Evolutionary conservation across 2,329 filamentous ascomycete species (phyloP).

Genomic region (Neonectria ditissima): DNA sequence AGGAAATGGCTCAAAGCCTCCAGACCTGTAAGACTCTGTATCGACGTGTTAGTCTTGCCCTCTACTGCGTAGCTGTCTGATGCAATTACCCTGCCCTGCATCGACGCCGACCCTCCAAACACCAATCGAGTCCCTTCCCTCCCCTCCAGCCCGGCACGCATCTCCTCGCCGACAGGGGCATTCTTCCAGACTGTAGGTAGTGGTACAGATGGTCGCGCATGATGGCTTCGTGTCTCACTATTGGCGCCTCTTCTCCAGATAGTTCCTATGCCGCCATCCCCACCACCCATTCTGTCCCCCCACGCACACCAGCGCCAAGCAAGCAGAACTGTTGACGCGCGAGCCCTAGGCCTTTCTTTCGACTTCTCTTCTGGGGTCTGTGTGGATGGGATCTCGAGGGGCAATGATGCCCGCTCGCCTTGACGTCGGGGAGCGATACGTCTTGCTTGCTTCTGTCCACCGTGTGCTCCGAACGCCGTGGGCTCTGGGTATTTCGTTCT

Average conservation of each 20-base stretch:
- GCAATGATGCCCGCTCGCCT: conserved; percentile 10
- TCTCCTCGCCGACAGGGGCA: conserved; percentile 10
- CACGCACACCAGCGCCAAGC: conserved; percentile 19
- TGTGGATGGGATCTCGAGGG: neutral
- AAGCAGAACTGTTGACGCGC: conserved; percentile 1
- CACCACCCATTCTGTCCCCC: conserved; percentile 12
- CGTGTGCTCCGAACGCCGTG: neutral
- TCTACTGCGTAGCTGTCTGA: neutral
- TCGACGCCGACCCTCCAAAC: conserved; percentile 1
- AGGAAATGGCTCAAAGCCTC: conserved; percentile 23
- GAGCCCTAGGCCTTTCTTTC: conserved; percentile 2
- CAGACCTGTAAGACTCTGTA: neutral
- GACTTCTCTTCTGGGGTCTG: neutral
- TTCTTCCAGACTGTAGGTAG: neutral
- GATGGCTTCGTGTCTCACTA: conserved; percentile 2
- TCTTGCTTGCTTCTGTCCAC: conserved; percentile 3
- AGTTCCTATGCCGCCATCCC: conserved; percentile 26
- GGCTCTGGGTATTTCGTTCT: neutral
- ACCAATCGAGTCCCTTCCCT: conserved; percentile 18
- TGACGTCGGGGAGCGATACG: neutral
- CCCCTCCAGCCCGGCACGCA: conserved; percentile 2
- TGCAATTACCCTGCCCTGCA: conserved; percentile 12
- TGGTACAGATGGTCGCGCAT: conserved; percentile 20
- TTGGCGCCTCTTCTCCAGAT: conserved; percentile 29
- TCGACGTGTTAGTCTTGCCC: neutral